Evolutionary conservation across 257 asterid species (phyloP).

Genomic region (Rauvolfia tetraphylla): DNA sequence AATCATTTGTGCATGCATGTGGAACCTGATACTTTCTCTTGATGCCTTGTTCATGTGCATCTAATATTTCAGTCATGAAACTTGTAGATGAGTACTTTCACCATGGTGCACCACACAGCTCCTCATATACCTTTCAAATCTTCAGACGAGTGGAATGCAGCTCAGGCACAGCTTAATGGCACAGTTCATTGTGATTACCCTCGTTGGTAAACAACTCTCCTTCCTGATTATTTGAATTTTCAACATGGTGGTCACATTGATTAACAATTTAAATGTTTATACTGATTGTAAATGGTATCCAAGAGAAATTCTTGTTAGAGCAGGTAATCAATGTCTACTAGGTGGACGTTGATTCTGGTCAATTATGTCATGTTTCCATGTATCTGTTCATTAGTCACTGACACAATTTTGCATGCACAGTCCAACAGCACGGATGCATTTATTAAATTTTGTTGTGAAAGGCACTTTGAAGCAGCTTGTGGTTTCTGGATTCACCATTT

Average conservation of each 20-base stretch:
- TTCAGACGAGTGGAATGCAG: conserved; percentile 86
- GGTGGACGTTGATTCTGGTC: not conserved
- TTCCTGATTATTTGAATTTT: conserved; percentile 3
- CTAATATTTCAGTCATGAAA: conserved; percentile 7
- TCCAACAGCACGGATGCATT: not conserved
- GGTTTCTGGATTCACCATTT: not conserved
- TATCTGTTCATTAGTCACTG: not conserved
- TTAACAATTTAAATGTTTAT: not conserved
- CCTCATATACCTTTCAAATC: conserved; percentile 94
- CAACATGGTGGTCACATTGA: not conserved
- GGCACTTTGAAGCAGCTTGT: not conserved
- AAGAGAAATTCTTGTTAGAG: not conserved
- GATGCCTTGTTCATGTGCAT: not conserved
- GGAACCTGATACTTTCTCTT: not conserved
- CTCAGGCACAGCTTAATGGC: conserved; percentile 95
- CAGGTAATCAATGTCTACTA: not conserved
- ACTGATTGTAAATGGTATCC: not conserved
- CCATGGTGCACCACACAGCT: conserved; percentile 98
- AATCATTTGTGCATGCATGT: not conserved
- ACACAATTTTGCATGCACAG: not conserved
- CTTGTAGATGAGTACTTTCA: conserved; percentile 93
- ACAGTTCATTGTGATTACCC: conserved; percentile 96
- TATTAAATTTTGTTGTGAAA: not conserved
- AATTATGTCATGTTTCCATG: not conserved
- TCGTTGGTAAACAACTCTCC: conserved; percentile 50